Base-by-base conservation (phyloP, 441 rosid genomes). In the Jatropha podagrica region DNA sequence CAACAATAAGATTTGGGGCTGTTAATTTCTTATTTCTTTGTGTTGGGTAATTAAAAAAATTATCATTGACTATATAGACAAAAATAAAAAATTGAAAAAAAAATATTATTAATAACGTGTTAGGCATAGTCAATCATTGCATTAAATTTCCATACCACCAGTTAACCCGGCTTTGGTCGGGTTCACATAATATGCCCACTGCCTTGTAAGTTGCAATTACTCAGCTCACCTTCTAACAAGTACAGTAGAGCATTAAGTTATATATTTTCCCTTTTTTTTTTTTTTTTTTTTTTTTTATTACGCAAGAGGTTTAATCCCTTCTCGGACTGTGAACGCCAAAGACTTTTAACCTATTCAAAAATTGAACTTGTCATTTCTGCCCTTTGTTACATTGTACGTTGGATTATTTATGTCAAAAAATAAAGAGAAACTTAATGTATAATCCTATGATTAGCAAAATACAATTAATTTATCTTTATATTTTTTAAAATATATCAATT, bases 81-180 rank as follows among this genome's bases (percentile, higher is more conserved):
- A 58, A 9, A 14, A 62, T 8, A 9, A 56, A 18, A 15, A 49
- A 58, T 17, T 32, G 0, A 55, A 56, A 56, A 7, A 7, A 8
- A 58, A 15, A 49, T 58, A 37, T 20, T 20, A 56, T 52, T 13
- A n/a, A 23, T 26, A 55, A 71, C 48, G 65, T 74, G 74, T 75
- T 60, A 37, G 48, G 73, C n/a, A 48, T 60, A 72, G 92, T 86
- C 88, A 85, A 84, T 86, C 81, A 81, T 85, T 88, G 78, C 87
- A 78, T 76, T 84, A 75, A 88, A 75, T 83, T 77, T 76, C 56
- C 11, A 27, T 37, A 73, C 51, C 51, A 40, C 85, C 84, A 74
- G 76, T 76, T 74, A 67, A 71, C 73, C 78, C 82, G 87, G 78
- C 15, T 68, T 75, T 72, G 83, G 90, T 85, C 89, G 86, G 88